phyloP scores from a whole-genome alignment of 169 alveolate genomes.

The Plasmodium gaboni region DNA sequence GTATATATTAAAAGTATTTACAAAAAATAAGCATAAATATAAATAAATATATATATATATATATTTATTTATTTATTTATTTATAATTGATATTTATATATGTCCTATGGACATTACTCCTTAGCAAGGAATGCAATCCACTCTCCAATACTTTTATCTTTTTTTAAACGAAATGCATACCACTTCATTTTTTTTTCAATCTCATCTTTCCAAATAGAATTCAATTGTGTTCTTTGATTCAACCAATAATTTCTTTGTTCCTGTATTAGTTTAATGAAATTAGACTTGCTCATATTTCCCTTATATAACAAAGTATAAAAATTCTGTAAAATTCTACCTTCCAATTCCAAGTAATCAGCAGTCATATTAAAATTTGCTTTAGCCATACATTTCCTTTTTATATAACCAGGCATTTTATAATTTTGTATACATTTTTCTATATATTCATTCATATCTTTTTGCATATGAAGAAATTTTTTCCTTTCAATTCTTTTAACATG shows the following conservation, averaged over 20 bases:
- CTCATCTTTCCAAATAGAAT: neutral
- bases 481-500: slow-evolving; percentile 30
- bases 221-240: slow-evolving; percentile 9
- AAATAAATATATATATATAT: too few species aligned
- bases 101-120: too few species aligned
- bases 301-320: neutral
- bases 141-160: too few species aligned
- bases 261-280: slow-evolving; percentile 7
- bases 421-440: neutral
- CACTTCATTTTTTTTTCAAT: slow-evolving; percentile 2
- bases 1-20: too few species aligned
- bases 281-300: neutral
- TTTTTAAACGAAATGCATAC: neutral
- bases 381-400: slow-evolving; percentile 7
- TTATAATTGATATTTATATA: too few species aligned
- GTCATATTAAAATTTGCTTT: slow-evolving; percentile 8
- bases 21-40: too few species aligned
- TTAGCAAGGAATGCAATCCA: too few species aligned
- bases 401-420: neutral
- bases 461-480: slow-evolving; percentile 10
- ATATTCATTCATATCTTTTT: slow-evolving; percentile 18
- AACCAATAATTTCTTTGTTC: slow-evolving; percentile 7
- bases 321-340: neutral
- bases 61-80: too few species aligned
- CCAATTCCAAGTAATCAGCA: slow-evolving; percentile 10